These are phyloP conservation scores for Clonostachys rhizophaga DNA, from an alignment of 2,329 filamentous ascomycete genomes.

Conservation along the genomic window DNA sequence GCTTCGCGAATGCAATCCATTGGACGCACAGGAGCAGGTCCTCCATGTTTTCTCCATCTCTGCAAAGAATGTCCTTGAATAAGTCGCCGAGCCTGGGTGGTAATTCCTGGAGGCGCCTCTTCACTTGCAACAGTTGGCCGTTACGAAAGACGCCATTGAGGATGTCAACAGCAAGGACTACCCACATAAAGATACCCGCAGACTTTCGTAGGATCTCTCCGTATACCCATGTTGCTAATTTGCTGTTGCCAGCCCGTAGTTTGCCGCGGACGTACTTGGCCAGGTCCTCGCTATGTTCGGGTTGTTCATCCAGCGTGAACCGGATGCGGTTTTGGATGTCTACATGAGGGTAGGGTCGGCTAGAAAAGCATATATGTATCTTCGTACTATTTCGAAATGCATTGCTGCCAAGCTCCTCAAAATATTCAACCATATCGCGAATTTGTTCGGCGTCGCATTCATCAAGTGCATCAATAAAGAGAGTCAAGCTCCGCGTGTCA, in stretches of 20 bases:
- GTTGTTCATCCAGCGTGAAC: constrained; percentile 15
- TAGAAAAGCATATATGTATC: constrained; percentile 36
- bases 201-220: constrained; percentile 30
- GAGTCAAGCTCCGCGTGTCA: not conserved
- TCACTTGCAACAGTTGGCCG: constrained; percentile 14
- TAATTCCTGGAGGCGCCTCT: too few relatives aligned
- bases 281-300: constrained; percentile 16
- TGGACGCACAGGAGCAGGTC: too few relatives aligned
- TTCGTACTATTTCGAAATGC: not conserved
- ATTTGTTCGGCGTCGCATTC: not conserved
- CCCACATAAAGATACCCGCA: constrained; percentile 34
- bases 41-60: constrained; percentile 19
- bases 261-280: constrained; percentile 7
- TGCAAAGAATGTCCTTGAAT: too few relatives aligned
- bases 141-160: constrained; percentile 20
- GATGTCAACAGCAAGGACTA: constrained; percentile 26
- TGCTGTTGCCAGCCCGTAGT: not conserved
- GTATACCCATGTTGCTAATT: constrained; percentile 16
- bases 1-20: too few relatives aligned
- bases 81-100: too few relatives aligned
- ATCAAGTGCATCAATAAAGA: constrained; percentile 1
- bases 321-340: constrained; percentile 7
- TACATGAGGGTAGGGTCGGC: constrained; percentile 41
- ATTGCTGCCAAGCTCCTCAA: not conserved
- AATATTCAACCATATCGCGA: not conserved